Percentiles rank a stretch among this genome's conserved stretches.
phyloP scores from a whole-genome alignment of 495 filamentous ascomycete genomes.

The Elaphomyces granulatus region DNA sequence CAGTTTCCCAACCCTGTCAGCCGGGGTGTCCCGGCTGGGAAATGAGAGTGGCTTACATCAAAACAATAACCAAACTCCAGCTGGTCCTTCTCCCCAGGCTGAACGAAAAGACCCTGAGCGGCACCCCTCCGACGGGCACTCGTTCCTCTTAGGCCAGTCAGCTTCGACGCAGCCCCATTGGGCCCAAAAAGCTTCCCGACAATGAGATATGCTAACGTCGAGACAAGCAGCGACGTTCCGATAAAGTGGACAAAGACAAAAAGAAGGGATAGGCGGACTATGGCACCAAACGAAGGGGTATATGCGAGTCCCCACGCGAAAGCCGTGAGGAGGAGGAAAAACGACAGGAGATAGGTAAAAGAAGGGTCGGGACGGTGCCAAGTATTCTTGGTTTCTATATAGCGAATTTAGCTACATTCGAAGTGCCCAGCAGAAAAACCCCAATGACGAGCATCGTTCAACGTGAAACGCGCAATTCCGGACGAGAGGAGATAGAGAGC shows the following conservation, averaged over 20 bases:
- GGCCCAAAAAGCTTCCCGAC: conserved; percentile 50
- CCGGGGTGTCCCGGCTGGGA: no score
- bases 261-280: conserved; percentile 44
- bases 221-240: conserved; percentile 42
- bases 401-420: no score
- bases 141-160: conserved; percentile 28
- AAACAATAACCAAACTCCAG: conserved; percentile 72
- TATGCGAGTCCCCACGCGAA: conserved; percentile 63
- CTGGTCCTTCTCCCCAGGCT: conserved; percentile 39
- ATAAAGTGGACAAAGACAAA: conserved; percentile 60
- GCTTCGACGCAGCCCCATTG: conserved; percentile 27
- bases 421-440: no score
- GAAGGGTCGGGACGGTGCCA: conserved; percentile 65
- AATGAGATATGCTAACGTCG: conserved; percentile 48
- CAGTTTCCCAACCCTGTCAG: no score
- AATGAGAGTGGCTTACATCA: conserved; percentile 36
- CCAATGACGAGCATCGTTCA: no score
- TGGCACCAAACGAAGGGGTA: conserved; percentile 38
- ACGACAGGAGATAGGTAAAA: conserved; percentile 62
- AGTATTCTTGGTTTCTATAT: conserved; percentile 64
- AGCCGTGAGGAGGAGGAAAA: conserved; percentile 59
- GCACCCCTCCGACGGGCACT: conserved; percentile 34
- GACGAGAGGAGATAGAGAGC: conserved; percentile 1
- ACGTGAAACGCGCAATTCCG: no score
- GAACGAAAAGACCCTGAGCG: conserved; percentile 42